A percentile compares a stretch with the other conserved stretches of the same genome.
Conservation (phyloP, 2,329 filamentous ascomycete genomes). For the Beauveria varroae region DNA sequence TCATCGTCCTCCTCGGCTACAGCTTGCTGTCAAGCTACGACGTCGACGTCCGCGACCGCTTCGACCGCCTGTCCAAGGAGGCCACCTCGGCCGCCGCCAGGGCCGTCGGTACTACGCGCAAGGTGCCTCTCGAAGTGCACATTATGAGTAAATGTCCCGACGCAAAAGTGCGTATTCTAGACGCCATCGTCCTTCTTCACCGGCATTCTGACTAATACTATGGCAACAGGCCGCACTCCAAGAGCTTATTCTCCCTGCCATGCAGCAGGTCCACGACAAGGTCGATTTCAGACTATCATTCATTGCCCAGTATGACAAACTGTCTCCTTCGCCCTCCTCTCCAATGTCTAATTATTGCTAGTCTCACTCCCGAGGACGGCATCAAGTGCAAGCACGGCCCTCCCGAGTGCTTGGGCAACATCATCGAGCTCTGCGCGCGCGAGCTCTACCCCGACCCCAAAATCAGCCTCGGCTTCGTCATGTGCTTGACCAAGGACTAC, state of each 20-base stretch:
- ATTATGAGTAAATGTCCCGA: slow-evolving; percentile 98
- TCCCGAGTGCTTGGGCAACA: slow-evolving; percentile 84
- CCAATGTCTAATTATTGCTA: slow-evolving; percentile 25
- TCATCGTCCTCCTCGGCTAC: slow-evolving; percentile 20
- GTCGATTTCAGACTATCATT: slow-evolving; percentile 88
- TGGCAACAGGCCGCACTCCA: slow-evolving; percentile 61
- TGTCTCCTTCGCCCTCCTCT: not conserved
- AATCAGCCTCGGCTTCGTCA: slow-evolving; percentile 84
- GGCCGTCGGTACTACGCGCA: slow-evolving; percentile 15
- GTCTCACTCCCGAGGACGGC: slow-evolving; percentile 63
- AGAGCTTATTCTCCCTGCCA: slow-evolving; percentile 73
- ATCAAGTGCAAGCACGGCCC: slow-evolving; percentile 86
- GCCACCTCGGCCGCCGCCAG: not conserved
- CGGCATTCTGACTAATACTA: not conserved
- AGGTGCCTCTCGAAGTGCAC: slow-evolving; percentile 81
- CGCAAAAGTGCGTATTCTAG: slow-evolving; percentile 47
- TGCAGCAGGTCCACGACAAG: slow-evolving; percentile 74
- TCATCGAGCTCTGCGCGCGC: slow-evolving; percentile 85
- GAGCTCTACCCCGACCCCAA: slow-evolving; percentile 78
- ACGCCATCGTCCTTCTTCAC: not conserved
- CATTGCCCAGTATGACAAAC: slow-evolving; percentile 60
- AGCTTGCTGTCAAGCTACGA: slow-evolving; percentile 10
- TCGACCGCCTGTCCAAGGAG: slow-evolving; percentile 4
- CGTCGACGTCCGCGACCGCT: not conserved
- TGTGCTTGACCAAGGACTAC: slow-evolving; percentile 78